These are phyloP conservation scores for Parastagonospora avenae DNA, from an alignment of 2,329 filamentous ascomycete genomes.

Conservation along the genomic window DNA sequence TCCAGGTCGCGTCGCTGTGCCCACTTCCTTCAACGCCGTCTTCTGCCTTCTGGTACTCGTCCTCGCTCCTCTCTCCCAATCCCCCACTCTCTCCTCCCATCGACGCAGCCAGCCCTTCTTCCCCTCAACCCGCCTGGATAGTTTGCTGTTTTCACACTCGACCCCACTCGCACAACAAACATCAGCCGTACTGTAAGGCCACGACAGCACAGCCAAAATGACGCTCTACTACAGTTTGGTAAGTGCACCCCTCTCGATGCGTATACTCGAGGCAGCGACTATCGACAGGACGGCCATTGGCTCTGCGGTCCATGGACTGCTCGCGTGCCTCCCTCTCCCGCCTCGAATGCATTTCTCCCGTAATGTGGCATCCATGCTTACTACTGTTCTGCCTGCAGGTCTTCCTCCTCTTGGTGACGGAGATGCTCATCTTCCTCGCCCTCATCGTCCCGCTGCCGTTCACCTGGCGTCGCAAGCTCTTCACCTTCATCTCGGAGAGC, in stretches of 20 bases:
- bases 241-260: slow-evolving; percentile 41
- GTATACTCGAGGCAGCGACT: neutral
- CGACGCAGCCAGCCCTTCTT: neutral
- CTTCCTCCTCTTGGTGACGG: slow-evolving; percentile 79
- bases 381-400: slow-evolving; percentile 60
- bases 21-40: slow-evolving; percentile 23
- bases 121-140: slow-evolving; percentile 10
- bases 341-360: neutral
- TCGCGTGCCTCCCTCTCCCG: slow-evolving; percentile 7
- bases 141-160: slow-evolving; percentile 5
- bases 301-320: slow-evolving; percentile 1
- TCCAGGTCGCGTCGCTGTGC: slow-evolving; percentile 22
- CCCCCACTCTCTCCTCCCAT: slow-evolving; percentile 2
- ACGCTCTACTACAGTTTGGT: slow-evolving; percentile 73
- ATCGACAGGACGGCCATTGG: slow-evolving; percentile 9
- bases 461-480: slow-evolving; percentile 81
- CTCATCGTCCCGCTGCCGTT: slow-evolving; percentile 89
- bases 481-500: slow-evolving; percentile 94
- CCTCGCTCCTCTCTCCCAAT: slow-evolving; percentile 3
- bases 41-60: slow-evolving; percentile 11
- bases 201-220: slow-evolving; percentile 57
- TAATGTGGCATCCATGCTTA: slow-evolving; percentile 34
- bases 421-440: slow-evolving; percentile 82
- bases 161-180: slow-evolving; percentile 30
- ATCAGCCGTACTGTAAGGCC: slow-evolving; percentile 17